Evolutionary conservation across 768 basidiomycete species (phyloP).

Genomic region (Clitopilus hobsonii): DNA sequence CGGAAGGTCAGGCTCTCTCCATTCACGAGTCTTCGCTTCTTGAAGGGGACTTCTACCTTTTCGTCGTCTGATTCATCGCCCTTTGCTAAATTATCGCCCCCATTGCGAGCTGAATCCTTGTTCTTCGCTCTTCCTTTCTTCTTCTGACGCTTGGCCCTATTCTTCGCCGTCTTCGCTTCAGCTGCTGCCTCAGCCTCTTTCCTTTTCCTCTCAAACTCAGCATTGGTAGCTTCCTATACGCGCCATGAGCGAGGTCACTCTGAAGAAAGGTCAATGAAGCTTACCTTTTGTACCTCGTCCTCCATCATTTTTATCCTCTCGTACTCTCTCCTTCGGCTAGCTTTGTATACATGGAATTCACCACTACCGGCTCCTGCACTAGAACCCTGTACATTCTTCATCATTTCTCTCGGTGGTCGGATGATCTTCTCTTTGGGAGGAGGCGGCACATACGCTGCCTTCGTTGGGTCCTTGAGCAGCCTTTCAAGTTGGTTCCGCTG

Average conservation of each 20-base stretch:
- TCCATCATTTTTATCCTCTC: conserved; percentile 91
- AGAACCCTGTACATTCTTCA: conserved; percentile 99
- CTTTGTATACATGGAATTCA: conserved; percentile 99
- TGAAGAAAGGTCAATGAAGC: conserved; percentile 15
- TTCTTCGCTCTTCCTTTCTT: conserved; percentile 72
- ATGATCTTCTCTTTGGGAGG: conserved; percentile 80
- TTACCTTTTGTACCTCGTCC: conserved; percentile 74
- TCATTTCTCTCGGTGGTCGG: conserved; percentile 86
- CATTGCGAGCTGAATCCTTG: conserved; percentile 26
- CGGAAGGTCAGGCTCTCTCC: conserved; percentile 64
- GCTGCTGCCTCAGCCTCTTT: conserved; percentile 65
- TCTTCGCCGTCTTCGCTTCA: conserved; percentile 91
- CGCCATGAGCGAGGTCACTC: background rate
- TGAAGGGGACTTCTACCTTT: conserved; percentile 43
- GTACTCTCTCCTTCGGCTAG: conserved; percentile 89
- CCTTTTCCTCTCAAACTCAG: conserved; percentile 74
- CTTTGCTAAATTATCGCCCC: conserved; percentile 8
- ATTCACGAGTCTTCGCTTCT: conserved; percentile 79
- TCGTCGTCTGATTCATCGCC: conserved; percentile 11
- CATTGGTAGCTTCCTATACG: conserved; percentile 60
- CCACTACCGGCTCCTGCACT: conserved; percentile 97
- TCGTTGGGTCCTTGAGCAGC: conserved; percentile 85
- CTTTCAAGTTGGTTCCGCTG: conserved; percentile 71
- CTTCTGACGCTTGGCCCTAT: conserved; percentile 90
- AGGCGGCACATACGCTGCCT: conserved; percentile 75